Percentiles rank a stretch among this genome's conserved stretches.
These are phyloP conservation scores for Leccinum solheimii DNA, from an alignment of 1,284 basidiomycete species.

Conservation along the genomic window DNA sequence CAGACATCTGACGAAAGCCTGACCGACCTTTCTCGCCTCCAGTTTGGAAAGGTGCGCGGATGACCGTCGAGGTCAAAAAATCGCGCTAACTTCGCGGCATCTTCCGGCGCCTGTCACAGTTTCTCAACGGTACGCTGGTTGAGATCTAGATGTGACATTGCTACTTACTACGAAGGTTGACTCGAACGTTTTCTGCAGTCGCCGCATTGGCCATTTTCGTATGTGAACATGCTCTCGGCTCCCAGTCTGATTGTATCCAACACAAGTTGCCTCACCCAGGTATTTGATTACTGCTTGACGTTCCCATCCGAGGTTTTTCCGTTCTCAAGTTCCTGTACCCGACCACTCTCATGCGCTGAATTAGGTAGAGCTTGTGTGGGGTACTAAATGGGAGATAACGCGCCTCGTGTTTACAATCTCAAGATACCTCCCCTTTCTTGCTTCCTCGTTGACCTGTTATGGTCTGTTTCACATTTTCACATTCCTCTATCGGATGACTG, in stretches of 20 bases:
- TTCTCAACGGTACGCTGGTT: too few relatives aligned
- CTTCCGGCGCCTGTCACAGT: too few relatives aligned
- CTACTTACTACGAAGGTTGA: not conserved
- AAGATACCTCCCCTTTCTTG: not conserved
- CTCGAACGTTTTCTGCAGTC: constrained; percentile 10
- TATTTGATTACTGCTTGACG: not conserved
- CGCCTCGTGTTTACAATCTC: not conserved
- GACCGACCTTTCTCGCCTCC: constrained; percentile 2
- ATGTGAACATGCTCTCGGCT: not conserved
- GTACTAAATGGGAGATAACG: not conserved
- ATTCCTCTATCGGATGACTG: not conserved
- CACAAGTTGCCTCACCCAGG: not conserved
- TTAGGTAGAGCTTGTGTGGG: not conserved
- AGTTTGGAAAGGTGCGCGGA: constrained; percentile 23
- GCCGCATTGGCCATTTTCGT: constrained; percentile 25
- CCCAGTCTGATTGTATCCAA: not conserved
- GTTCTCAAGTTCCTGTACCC: constrained; percentile 15
- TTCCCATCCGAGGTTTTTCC: not conserved
- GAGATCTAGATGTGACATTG: not conserved
- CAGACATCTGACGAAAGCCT: not conserved
- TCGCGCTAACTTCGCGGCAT: too few relatives aligned
- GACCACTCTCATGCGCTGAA: not conserved
- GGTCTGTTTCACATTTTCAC: constrained; percentile 21
- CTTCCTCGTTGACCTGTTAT: not conserved
- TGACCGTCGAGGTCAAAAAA: too few relatives aligned